Evolutionary conservation across 1,139 yeast species (phyloP), one percentile per base, ranked within the genome.

Genomic region (Magnusiomyces suaveolens): DNA sequence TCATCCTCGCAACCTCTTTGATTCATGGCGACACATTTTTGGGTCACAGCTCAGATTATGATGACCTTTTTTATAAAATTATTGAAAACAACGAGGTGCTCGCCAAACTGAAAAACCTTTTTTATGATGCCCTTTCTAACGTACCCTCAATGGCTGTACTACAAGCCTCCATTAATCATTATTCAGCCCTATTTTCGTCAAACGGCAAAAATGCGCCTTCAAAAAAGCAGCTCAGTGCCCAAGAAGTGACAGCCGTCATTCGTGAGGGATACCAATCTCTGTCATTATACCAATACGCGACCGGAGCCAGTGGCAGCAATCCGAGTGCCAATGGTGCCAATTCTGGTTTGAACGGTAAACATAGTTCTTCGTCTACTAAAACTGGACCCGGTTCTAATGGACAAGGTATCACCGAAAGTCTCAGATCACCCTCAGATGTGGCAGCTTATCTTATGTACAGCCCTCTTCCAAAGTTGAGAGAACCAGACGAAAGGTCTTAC

Each of bases 21-120:
- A 62, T 71, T 2, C 63, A 66, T 38, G 73, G 74, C 3, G 72
- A 68, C 46, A 53, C 62, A 1, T 62, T 69, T 46, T 57, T 71
- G 8, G 60, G 66, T 3, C 62, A 59, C 14, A 62, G 66, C 4
- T 63, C 62, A 20, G 69, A 69, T 54, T 69, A 71, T 60, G 67
- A 66, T 52, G 70, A 66, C 46, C 60, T 72, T 48, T 61, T 72
- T 50, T 68, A 69, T 59, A 66, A 64, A 53, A 54, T 69, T 1
- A 62, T 72, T 20, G 68, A 64, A 24, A 57, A 62, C 8, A 53
- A 65, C 12, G 63, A 60, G 14, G 61, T 64, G 3, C 51, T 72
- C 14, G 52, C 43, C 1, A 61, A 63, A 46, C 56, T 67, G 50
- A 46, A 54, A 52, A 16, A 20, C 41, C 51, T 53, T 57, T 54